phyloP scores from a whole-genome alignment of 805 yeast genomes.

The Ogataea saltuana region DNA sequence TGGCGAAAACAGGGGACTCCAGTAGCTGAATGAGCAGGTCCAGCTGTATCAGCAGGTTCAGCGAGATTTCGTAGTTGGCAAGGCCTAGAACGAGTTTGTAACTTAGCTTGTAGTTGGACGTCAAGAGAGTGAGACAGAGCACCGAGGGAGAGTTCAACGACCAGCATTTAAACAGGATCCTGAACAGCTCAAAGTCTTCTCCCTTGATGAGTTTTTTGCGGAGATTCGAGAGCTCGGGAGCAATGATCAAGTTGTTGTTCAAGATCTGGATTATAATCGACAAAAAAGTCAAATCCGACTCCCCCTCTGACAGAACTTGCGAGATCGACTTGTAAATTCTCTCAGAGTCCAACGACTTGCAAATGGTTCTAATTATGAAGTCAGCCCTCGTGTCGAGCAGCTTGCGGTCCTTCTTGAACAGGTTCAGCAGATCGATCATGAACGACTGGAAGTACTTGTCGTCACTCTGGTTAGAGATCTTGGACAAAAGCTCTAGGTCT shows the following conservation, averaged over 20 bases:
- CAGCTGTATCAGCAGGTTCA: slow-evolving; percentile 77
- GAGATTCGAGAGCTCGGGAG: slow-evolving; percentile 73
- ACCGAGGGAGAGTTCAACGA: slow-evolving; percentile 89
- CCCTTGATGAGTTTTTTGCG: slow-evolving; percentile 57
- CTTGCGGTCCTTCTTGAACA: slow-evolving; percentile 70
- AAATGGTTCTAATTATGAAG: slow-evolving; percentile 78
- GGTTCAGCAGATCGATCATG: slow-evolving; percentile 64
- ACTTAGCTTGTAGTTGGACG: slow-evolving; percentile 87
- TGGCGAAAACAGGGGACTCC: slow-evolving; percentile 90
- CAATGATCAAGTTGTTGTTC: slow-evolving; percentile 80
- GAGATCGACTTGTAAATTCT: slow-evolving; percentile 81
- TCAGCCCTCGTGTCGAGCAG: slow-evolving; percentile 74
- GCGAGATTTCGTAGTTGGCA: slow-evolving; percentile 78
- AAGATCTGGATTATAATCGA: slow-evolving; percentile 82
- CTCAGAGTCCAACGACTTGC: slow-evolving; percentile 79
- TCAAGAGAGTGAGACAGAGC: slow-evolving; percentile 76
- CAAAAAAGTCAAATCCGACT: slow-evolving; percentile 66
- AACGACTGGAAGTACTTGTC: slow-evolving; percentile 77
- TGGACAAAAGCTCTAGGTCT: slow-evolving; percentile 70
- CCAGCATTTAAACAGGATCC: slow-evolving; percentile 85
- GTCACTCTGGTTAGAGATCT: slow-evolving; percentile 67
- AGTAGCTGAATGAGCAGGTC: slow-evolving; percentile 87
- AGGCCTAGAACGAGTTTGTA: slow-evolving; percentile 78
- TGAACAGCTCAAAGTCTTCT: slow-evolving; percentile 49
- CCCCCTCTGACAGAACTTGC: slow-evolving; percentile 59